These are phyloP conservation scores for Omphalotus guepiniiformis DNA, from an alignment of 768 basidiomycete genomes.

Conservation along the genomic window DNA sequence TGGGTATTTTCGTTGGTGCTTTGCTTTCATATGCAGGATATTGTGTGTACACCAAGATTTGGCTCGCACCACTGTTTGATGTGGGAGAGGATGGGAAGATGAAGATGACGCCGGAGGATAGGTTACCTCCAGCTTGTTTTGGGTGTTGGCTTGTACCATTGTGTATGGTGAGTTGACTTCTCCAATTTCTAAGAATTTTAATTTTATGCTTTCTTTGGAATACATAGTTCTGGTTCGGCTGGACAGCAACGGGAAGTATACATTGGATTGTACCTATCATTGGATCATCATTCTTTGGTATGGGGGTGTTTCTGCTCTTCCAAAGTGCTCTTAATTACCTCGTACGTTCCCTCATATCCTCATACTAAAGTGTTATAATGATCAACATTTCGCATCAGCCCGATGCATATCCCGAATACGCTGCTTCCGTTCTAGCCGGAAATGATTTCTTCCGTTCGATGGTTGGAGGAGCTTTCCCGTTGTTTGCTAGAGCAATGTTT, in stretches of 20 bases:
- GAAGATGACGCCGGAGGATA: too few species aligned
- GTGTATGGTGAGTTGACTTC: too few species aligned
- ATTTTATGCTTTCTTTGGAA: too few species aligned
- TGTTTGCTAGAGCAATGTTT: background rate
- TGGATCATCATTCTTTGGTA: slow-evolving; percentile 27
- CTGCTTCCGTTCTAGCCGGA: slow-evolving; percentile 29
- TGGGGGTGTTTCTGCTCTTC: slow-evolving; percentile 29
- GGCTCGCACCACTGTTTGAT: too few species aligned
- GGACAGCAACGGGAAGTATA: slow-evolving; percentile 21
- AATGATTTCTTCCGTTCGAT: slow-evolving; percentile 28
- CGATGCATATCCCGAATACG: slow-evolving; percentile 26
- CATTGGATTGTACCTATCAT: slow-evolving; percentile 33
- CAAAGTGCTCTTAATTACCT: slow-evolving; percentile 25
- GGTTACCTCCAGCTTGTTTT: too few species aligned
- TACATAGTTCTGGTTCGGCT: slow-evolving; percentile 34
- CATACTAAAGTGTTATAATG: too few species aligned
- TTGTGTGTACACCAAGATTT: slow-evolving; percentile 12
- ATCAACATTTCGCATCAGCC: too few species aligned
- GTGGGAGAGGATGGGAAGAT: too few species aligned
- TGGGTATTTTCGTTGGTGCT: slow-evolving; percentile 22
- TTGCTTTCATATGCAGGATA: too few species aligned
- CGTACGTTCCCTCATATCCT: too few species aligned
- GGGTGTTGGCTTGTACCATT: too few species aligned
- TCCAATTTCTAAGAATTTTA: too few species aligned
- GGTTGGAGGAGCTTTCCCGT: slow-evolving; percentile 21